phyloP scores from a whole-genome alignment of 768 basidiomycete genomes.

The Lactarius pseudohatsudake region DNA sequence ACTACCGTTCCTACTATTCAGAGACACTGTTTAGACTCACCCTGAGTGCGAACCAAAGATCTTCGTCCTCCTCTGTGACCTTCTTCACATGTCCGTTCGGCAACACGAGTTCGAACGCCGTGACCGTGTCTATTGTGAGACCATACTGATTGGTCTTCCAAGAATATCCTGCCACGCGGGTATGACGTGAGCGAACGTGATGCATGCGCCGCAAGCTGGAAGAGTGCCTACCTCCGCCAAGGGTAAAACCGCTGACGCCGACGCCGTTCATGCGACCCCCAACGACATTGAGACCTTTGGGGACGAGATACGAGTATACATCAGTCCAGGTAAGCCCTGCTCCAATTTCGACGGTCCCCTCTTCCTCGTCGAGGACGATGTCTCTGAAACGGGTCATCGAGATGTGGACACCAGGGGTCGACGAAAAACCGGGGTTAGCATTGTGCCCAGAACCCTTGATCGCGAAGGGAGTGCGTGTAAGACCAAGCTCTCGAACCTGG shows the following conservation, averaged over 20 bases:
- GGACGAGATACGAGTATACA: not conserved
- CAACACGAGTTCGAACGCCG: conserved; percentile 28
- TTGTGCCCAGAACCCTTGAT: conserved; percentile 3
- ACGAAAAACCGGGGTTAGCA: conserved; percentile 7
- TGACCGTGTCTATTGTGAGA: conserved; percentile 26
- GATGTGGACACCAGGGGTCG: conserved; percentile 6
- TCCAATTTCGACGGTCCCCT: not conserved
- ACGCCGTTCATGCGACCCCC: not conserved
- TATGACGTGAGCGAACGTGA: not conserved
- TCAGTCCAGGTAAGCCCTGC: not conserved
- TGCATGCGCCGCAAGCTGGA: not conserved
- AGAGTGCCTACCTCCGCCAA: conserved; percentile 4
- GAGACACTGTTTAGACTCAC: not conserved
- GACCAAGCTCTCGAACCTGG: conserved; percentile 3
- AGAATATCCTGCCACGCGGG: conserved; percentile 4
- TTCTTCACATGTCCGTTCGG: conserved; percentile 24
- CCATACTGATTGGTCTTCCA: conserved; percentile 28
- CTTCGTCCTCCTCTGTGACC: conserved; percentile 21
- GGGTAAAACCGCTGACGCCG: not conserved
- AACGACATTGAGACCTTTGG: not conserved
- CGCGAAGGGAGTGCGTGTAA: not conserved
- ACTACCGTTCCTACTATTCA: not conserved
- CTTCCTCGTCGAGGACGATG: not conserved
- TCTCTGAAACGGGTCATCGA: conserved; percentile 3
- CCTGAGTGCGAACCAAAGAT: conserved; percentile 15